phyloP scores from a whole-genome alignment of 2,329 filamentous ascomycete species.

The Rhynchosporium secalis region DNA sequence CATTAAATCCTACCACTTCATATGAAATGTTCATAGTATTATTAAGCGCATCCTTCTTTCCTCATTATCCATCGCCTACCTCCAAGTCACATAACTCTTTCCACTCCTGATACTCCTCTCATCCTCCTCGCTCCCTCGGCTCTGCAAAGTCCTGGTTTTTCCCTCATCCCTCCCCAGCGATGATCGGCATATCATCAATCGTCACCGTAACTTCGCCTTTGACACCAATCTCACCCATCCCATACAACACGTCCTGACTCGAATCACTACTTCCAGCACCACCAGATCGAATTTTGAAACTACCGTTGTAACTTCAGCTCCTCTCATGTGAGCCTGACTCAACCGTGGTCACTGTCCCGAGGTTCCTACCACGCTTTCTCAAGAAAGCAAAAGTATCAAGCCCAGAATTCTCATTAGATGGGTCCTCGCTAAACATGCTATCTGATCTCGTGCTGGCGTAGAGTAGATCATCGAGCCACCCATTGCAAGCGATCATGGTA shows the following conservation, averaged over 20 bases:
- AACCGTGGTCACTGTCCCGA: conserved; percentile 17
- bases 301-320: not conserved
- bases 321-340: conserved; percentile 11
- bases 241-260: conserved; percentile 33
- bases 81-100: conserved; percentile 14
- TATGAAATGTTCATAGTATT: not conserved
- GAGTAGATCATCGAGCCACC: conserved; percentile 55
- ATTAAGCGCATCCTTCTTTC: not conserved
- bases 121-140: conserved; percentile 14
- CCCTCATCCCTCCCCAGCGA: not conserved
- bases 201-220: conserved; percentile 33
- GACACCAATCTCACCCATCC: conserved; percentile 31
- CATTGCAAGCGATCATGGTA: conserved; percentile 57
- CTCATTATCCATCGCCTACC: not conserved
- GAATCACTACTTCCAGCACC: conserved; percentile 12
- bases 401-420: conserved; percentile 48
- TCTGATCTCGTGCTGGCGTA: conserved; percentile 53
- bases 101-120: conserved; percentile 15
- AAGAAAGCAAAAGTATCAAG: conserved; percentile 50
- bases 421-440: conserved; percentile 51
- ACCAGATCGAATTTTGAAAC: conserved; percentile 7
- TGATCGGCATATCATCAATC: conserved; percentile 17
- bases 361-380: conserved; percentile 29
- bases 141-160: not conserved
- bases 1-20: not conserved